These are phyloP conservation scores for Margaritispora aquatica DNA, from an alignment of 495 filamentous ascomycete genomes.

Conservation along the genomic window DNA sequence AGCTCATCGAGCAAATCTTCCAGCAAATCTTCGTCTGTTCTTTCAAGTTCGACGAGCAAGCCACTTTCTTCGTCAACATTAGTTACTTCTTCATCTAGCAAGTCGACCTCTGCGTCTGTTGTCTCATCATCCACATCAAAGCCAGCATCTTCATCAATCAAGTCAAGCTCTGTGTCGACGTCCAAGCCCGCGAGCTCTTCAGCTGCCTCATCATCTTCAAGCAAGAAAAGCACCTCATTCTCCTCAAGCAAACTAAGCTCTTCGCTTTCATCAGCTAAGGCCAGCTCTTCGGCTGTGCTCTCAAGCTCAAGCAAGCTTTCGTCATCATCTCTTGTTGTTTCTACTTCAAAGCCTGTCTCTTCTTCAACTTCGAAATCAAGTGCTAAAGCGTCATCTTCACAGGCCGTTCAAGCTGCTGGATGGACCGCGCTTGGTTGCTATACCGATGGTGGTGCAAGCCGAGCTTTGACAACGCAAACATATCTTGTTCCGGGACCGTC, in stretches of 20 bases:
- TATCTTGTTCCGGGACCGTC: neutral
- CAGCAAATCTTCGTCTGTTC: neutral
- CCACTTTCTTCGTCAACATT: neutral
- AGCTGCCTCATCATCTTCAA: neutral
- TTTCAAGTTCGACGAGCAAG: neutral
- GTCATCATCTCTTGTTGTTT: neutral
- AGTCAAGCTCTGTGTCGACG: neutral
- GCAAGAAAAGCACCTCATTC: neutral
- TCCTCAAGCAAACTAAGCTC: neutral
- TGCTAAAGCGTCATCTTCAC: neutral
- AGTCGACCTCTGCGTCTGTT: neutral
- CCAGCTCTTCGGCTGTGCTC: neutral
- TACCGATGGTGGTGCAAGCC: neutral
- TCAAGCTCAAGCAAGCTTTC: neutral
- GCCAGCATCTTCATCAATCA: neutral
- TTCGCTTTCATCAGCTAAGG: neutral
- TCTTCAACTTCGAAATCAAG: conserved; percentile 3
- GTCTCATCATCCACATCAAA: neutral
- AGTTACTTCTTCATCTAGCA: neutral
- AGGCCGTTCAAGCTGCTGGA: neutral
- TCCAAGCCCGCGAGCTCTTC: neutral
- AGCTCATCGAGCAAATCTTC: neutral
- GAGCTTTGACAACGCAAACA: conserved; percentile 19
- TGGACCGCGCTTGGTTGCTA: conserved; percentile 1
- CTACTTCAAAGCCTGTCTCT: neutral